Base-by-base conservation (phyloP, 2,329 filamentous ascomycete genomes). In the Paraphoma chrysanthemicola region DNA sequence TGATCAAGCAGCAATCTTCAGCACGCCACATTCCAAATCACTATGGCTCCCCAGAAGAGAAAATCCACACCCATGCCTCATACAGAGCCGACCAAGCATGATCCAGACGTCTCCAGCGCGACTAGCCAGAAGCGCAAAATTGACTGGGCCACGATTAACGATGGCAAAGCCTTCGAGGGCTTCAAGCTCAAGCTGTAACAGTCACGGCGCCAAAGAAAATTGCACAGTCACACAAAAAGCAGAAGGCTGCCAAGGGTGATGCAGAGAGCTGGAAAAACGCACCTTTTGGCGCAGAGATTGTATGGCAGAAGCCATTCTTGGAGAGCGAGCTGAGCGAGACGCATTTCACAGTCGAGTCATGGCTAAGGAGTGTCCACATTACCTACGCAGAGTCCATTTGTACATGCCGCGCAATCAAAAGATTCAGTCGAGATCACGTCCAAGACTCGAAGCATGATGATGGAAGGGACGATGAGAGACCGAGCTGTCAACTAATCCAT, bases 251-350 rank as follows among this genome's bases (percentile, higher is more conserved):
- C 23, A 41, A 38, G 10, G 31, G 16, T 18, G 39, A 45, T 17
- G 38, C 12, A 23, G 29, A 49, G 45, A 16, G 39, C 29, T 50
- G 53, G 51, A 30, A 51, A 28, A 33, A 58, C n/a, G 53, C 50
- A 7, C 51, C 56, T 5, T 36, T 57, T 28, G 50, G 53, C 18
- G 60, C 59, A 17, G 48, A 60, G 16, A 43, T 65, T 14, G n/a
- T 55, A 9, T 59, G 69, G 56, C 18, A 41, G 10, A 69, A 67
- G 31, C 60, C 59, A 4, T 71, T 68, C 51, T 47, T 56, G 8
- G 56, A 56, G 14, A 49, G 51, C 9, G 41, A 57, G 4, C 50
- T 70, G 28, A 56, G 59, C 17, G 51, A 51, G 16, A 56, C 64
- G 1, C 48, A 61, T 18, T 67, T 65, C 33, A 51, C 49, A 9